A percentile compares a stretch with the other conserved stretches of the same genome.
phyloP scores from a whole-genome alignment of 2,329 filamentous ascomycete species.

The Aspergillus sp. region DNA sequence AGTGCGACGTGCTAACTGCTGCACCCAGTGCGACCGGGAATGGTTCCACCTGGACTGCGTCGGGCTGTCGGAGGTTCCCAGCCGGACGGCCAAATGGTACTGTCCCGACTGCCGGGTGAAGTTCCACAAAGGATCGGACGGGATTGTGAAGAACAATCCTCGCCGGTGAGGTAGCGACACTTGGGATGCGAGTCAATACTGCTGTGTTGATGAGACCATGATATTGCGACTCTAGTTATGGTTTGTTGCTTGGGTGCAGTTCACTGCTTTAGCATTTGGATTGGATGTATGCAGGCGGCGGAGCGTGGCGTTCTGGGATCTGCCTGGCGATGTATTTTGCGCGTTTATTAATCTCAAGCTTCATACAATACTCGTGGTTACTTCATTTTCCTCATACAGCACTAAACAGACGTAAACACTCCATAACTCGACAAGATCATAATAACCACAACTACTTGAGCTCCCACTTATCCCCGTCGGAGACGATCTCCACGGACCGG shows the following conservation, averaged over 20 bases:
- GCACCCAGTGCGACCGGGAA: constrained; percentile 59
- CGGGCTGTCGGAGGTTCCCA: constrained; percentile 56
- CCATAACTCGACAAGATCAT: background rate
- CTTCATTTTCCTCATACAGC: no score
- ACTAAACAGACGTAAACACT: no score
- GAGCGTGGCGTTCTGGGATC: background rate
- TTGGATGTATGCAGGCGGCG: constrained; percentile 3
- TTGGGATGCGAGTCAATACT: background rate
- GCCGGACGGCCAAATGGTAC: constrained; percentile 64
- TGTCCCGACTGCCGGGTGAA: constrained; percentile 61
- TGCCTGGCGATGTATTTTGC: background rate
- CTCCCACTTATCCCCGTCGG: constrained; percentile 57
- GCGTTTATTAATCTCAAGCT: background rate
- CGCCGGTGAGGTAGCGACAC: constrained; percentile 27
- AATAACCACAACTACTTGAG: constrained; percentile 48
- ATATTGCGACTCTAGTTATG: constrained; percentile 2
- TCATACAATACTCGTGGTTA: no score
- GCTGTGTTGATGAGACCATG: constrained; percentile 15
- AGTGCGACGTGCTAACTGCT: background rate
- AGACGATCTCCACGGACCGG: constrained; percentile 68
- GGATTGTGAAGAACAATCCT: constrained; percentile 36
- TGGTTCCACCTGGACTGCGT: constrained; percentile 68
- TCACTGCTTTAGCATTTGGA: constrained; percentile 4
- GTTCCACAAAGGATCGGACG: constrained; percentile 42
- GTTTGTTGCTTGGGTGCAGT: constrained; percentile 5